Evolutionary conservation across 2,329 filamentous ascomycete species (phyloP), one percentile per base, ranked within the genome.

Genomic region (Ophiocordyceps australis): DNA sequence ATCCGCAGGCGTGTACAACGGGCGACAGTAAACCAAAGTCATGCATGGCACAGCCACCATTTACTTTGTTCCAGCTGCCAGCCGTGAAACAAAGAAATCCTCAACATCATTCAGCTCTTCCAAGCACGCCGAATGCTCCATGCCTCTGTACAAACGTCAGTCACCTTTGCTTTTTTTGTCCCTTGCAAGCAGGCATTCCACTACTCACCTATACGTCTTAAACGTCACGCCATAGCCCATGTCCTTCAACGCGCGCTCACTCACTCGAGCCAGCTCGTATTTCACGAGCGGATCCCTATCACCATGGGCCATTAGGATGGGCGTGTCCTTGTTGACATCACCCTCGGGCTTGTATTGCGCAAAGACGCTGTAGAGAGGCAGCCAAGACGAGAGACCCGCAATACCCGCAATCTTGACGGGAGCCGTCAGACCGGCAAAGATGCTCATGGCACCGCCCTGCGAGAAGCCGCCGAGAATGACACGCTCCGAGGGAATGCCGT

Each of bases 271-370:
- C 49, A 78, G 75, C 29, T 64, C 54, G 22, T 72, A 65, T 37
- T 60, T 63, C 7, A 94, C 78, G 4, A 93, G 55, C 10, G 62
- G 62, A 47, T 98, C 86, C 1, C 53, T 54, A 32, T 74, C 65
- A n/a, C 89, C 89, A 40, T 95, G 89, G 9, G 68, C 82, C 73
- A 94, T 77, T 50, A 89, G 80, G 34, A 95, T 72, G 2, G 79
- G 78, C 2, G 82, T 93, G 21, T 76, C 59, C 49, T 74, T 69
- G 36, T 65, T 59, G 30, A 32, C 23, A 57, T 61, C 53, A 17
- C 28, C 38, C 9, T 46, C 40, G 3, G 52, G 46, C 9, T 54
- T 31, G 14, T 53, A 38, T 7, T 51, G 42, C 22, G 44, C 41
- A 36, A 64, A 58, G 31, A 53, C 56, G 26, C 39, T 30, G 28